Conservation (phyloP, 75 land plant genomes). For the Cunninghamia lanceolata region DNA sequence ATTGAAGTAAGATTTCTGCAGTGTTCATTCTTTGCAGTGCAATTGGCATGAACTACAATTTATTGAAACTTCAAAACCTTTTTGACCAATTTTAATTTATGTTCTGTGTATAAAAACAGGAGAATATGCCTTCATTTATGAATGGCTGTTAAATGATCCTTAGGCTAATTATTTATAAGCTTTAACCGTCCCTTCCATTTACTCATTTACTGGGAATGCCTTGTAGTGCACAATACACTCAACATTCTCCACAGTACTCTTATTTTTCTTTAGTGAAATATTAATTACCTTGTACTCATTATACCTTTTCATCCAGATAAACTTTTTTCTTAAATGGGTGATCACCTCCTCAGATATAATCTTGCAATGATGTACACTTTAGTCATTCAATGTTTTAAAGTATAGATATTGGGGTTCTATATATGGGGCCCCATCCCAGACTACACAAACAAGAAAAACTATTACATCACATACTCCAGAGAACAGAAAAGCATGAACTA, state of each 20-base stretch:
- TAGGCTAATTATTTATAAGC: neutral
- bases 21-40: neutral
- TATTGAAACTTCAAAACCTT: neutral
- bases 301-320: neutral
- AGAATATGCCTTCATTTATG: neutral
- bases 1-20: neutral
- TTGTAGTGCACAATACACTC: neutral
- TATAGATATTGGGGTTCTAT: neutral
- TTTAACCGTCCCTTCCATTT: neutral
- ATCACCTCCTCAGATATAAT: neutral
- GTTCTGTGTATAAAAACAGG: neutral
- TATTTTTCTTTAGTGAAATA: neutral
- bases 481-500: too few relatives aligned
- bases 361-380: neutral
- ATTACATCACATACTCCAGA: too few relatives aligned
- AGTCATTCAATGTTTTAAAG: neutral
- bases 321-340: neutral
- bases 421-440: too few relatives aligned
- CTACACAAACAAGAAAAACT: too few relatives aligned
- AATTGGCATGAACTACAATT: neutral
- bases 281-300: neutral
- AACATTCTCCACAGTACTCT: neutral
- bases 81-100: neutral
- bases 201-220: neutral
- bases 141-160: neutral